These are phyloP conservation scores for Nemophila menziesii DNA, from an alignment of 257 asterid genomes.

Conservation along the genomic window DNA sequence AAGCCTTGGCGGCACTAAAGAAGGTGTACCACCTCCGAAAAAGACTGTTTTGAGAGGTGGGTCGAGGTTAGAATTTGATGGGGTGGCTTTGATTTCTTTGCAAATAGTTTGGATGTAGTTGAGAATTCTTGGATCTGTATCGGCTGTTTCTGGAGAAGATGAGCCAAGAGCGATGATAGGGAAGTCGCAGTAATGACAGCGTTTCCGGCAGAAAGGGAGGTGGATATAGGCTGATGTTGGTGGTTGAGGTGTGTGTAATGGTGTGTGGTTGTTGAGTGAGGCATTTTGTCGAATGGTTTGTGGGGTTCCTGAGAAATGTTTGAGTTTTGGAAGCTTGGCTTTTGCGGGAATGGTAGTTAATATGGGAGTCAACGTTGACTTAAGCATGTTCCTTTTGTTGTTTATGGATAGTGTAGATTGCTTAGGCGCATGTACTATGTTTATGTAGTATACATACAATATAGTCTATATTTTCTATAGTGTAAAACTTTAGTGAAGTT, in stretches of 20 bases:
- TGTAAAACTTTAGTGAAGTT: no score
- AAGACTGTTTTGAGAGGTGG: slow-evolving; percentile 81
- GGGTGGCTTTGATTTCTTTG: slow-evolving; percentile 61
- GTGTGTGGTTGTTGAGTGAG: slow-evolving; percentile 14
- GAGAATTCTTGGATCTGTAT: slow-evolving; percentile 53
- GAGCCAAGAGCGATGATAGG: slow-evolving; percentile 85
- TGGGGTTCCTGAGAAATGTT: slow-evolving; percentile 15
- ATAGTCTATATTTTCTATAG: no score
- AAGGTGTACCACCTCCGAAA: slow-evolving; percentile 94
- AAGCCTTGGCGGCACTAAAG: slow-evolving; percentile 69
- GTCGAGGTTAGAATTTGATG: slow-evolving; percentile 16
- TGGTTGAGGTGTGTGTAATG: slow-evolving; percentile 28
- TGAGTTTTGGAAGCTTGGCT: slow-evolving; percentile 8
- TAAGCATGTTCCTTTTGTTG: slow-evolving; percentile 20
- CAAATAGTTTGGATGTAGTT: slow-evolving; percentile 54
- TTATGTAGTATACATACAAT: no score
- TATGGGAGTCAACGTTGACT: slow-evolving; percentile 33
- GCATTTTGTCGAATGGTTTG: slow-evolving; percentile 75
- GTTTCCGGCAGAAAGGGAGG: slow-evolving; percentile 96
- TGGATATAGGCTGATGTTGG: slow-evolving; percentile 86
- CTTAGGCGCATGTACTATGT: no score
- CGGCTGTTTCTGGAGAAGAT: slow-evolving; percentile 19
- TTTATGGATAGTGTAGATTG: neutral
- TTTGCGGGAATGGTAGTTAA: slow-evolving; percentile 23
- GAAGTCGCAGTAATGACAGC: slow-evolving; percentile 95